phyloP scores from a whole-genome alignment of 2,329 filamentous ascomycete species.

The Chaetomium sp. region DNA sequence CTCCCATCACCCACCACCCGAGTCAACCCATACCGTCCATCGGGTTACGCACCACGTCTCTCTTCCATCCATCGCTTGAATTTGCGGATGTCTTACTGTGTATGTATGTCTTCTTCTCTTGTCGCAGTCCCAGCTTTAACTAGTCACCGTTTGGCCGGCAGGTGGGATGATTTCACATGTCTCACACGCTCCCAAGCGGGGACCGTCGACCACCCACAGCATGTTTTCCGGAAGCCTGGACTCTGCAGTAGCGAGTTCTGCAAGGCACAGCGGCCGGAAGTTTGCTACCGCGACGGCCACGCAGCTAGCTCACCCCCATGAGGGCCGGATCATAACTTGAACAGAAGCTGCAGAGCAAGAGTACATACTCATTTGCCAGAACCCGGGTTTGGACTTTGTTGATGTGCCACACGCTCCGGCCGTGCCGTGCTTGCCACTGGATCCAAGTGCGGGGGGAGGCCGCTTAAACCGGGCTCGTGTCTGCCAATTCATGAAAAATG shows the following conservation, averaged over 20 bases:
- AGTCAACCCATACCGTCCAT: too few relatives aligned
- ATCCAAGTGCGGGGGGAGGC: conserved; percentile 5
- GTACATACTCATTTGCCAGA: background rate
- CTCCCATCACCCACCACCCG: too few relatives aligned
- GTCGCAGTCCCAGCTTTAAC: too few relatives aligned
- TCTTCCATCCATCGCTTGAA: too few relatives aligned
- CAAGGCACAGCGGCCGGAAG: conserved; percentile 9
- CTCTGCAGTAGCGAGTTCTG: background rate
- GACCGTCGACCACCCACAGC: too few relatives aligned
- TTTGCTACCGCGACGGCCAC: background rate
- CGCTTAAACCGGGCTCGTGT: conserved; percentile 1
- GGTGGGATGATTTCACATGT: too few relatives aligned
- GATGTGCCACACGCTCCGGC: conserved; percentile 3
- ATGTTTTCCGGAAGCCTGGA: background rate
- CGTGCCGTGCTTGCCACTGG: conserved; percentile 7
- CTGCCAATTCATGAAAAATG: conserved; percentile 5
- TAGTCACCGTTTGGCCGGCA: too few relatives aligned
- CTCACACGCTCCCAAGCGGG: too few relatives aligned
- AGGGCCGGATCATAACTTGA: background rate
- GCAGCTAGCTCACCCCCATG: background rate
- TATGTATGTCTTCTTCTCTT: too few relatives aligned
- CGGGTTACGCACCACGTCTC: too few relatives aligned
- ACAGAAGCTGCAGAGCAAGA: conserved; percentile 1
- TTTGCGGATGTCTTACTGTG: too few relatives aligned
- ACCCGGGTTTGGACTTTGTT: conserved; percentile 5